Evolutionary conservation across 495 filamentous ascomycete genomes (phyloP), one percentile per base, ranked within the genome.

Genomic region (Podospora anserina): DNA sequence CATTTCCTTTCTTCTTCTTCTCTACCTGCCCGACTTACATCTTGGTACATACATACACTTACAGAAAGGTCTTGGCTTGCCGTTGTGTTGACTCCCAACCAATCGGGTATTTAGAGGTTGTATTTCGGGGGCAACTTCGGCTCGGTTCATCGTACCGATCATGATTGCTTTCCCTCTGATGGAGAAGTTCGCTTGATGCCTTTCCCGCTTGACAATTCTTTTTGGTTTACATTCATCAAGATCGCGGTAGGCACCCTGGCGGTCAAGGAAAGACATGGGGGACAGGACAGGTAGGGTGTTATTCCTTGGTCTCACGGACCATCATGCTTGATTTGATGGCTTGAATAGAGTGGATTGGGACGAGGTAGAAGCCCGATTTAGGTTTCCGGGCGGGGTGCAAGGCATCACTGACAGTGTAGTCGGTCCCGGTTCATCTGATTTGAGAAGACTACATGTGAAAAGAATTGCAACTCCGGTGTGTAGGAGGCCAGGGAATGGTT

Each of bases 91-190:
- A 49, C 9, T 13, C n/a, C 23, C 3, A 13, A 20, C 55, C 55
- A 58, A 58, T 58, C n/a, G 55, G 55, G 55, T 58, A 58, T 58
- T 58, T 20, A 20, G 55, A 58, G 55, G 23, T 20, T 19, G 55
- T 20, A 58, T 9, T 26, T 13, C 6, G 16, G 23, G 5, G 23
- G 5, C 55, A 19, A 58, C 55, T 20, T 20, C 6, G 55, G 55
- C 55, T 58, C 55, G 55, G 55, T 19, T 58, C 55, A 58, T 58
- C 55, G 55, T 58, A 58, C 55, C 55, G 55, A 26, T 58, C 55
- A 49, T 39, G 23, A 32, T 32, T 32, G 30, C 30, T 49, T 7
- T 5, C 30, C 7, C 30, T 32, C 30, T 32, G 3, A 32, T 32
- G 30, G 30, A 32, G 39, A 49, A 23, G 23, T 13, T 49, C 39